Evolutionary conservation across 805 yeast genomes (phyloP), one percentile per base, ranked within the genome.

Genomic region (Candida quercuum): DNA sequence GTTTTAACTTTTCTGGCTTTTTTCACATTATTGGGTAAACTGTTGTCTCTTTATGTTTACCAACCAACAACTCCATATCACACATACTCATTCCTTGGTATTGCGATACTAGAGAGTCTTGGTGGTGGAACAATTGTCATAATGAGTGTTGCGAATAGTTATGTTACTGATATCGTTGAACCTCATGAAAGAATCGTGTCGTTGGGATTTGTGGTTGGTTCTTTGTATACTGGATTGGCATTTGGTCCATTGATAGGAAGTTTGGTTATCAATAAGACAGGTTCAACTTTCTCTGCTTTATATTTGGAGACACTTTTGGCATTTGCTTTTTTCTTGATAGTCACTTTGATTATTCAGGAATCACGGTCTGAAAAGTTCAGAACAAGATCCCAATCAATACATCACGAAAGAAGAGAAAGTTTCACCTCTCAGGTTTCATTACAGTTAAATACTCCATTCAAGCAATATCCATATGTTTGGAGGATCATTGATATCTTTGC

Each of bases 121-220:
- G 73, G 80, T n/a, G 96, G 96, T 18, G 82, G 87, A 0, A 35
- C 71, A 8, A 58, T 76, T 41, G 68, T 79, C 6, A 49, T 80
- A 24, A 50, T 82, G 35, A 74, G 81, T 9, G 60, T 82, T 22
- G 63, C 76, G 11, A 80, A 80, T 52, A 75, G 89, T 42, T 87
- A 86, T 52, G 69, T 84, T 14, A 67, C 86, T 4, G 96, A 87
- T 60, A 76, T 86, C 28, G 79, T 78, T 6, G 81, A 78, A 16
- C 72, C 85, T 1, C 68, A 65, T 24, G 67, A 73, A 38, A 63
- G 95, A 43, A 71, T 76, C 18, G 68, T 72, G 37, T 65, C 71
- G 16, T 63, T 85, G 46, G 86, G 89, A 11, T 60, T 76, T 21
- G 61, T 74, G 19, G 64, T 72, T 53, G 85, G 89, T 10, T 59